These are phyloP conservation scores for Asterophora lycoperdoides DNA, from an alignment of 768 basidiomycete species.

Conservation along the genomic window DNA sequence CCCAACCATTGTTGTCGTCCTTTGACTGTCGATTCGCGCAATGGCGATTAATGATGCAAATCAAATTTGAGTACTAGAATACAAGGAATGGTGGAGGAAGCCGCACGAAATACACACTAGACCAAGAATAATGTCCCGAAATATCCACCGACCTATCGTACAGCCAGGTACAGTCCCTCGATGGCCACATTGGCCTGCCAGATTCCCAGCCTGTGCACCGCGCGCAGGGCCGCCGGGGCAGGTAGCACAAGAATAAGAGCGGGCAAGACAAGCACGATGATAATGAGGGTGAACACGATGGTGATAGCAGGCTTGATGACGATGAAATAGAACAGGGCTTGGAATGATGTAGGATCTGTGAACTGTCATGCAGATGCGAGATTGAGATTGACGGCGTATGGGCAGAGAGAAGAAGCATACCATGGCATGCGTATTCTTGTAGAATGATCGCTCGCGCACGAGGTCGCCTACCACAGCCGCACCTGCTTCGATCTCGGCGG, in stretches of 20 bases:
- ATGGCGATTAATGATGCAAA: no score
- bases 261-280: constrained; percentile 56
- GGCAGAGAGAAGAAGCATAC: constrained; percentile 33
- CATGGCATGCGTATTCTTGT: constrained; percentile 80
- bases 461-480: constrained; percentile 20
- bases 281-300: constrained; percentile 51
- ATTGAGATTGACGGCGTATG: background rate
- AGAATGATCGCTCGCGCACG: constrained; percentile 67
- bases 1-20: no score
- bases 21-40: no score
- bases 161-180: constrained; percentile 55
- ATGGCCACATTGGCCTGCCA: constrained; percentile 86
- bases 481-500: constrained; percentile 48
- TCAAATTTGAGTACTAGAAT: no score
- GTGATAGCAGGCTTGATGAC: constrained; percentile 84
- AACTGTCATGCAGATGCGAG: constrained; percentile 44
- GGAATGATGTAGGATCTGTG: constrained; percentile 77
- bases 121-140: no score
- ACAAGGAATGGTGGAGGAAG: no score
- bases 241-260: constrained; percentile 58
- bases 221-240: constrained; percentile 62
- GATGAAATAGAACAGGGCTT: constrained; percentile 84
- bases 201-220: constrained; percentile 60
- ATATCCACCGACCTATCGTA: constrained; percentile 25
- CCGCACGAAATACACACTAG: no score